Evolutionary conservation across 495 filamentous ascomycete species (phyloP), one percentile per base, ranked within the genome.

Genomic region (Aspergillus coremiiformis): DNA sequence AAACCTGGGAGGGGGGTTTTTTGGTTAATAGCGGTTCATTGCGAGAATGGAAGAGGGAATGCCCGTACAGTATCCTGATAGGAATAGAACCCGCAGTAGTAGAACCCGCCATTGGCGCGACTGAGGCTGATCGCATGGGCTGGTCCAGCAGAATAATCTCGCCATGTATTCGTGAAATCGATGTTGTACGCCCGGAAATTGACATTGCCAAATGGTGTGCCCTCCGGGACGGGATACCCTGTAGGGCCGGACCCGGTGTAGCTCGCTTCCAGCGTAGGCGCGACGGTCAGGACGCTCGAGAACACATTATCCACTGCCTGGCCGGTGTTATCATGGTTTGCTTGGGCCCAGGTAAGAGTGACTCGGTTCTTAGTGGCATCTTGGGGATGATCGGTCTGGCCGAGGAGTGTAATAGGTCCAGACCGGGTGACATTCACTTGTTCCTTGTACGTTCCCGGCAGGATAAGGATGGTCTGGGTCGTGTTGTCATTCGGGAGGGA

Each of bases 141-240:
- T 1, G 80, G 81, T 1, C 75, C 76, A 51, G 68, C 73, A 14
- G 69, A 71, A 48, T 78, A 79, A 1, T 75, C 73, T 0, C 69
- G 58, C 56, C 70, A 81, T n/a, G 70, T 72, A 62, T 84, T 84
- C 14, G 66, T 66, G 57, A 84, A 80, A 53, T 84, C 75, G 39
- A 83, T 62, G 55, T 84, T 82, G 57, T 84, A 84, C 0, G 67
- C 74, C 29, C 80, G 66, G 64, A 84, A 84, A 60, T 84, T 68
- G 1, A 47, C 54, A 54, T 73, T 78, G 2, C 81, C 79, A 55
- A 82, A 82, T 0, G 79, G 78, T 17, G 81, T 83, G 19, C 74
- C 75, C 3, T 57, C 66, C 1, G 79, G 78, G 5, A 84, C 79
- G 0, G 77, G 58, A 55, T 73, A 79, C 6, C 81, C 80, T 0